Percentiles rank a stretch among this genome's conserved stretches.
Evolutionary conservation across 352 stramenopile species (phyloP).

Genomic region (Phytophthora fragariaefolia): DNA sequence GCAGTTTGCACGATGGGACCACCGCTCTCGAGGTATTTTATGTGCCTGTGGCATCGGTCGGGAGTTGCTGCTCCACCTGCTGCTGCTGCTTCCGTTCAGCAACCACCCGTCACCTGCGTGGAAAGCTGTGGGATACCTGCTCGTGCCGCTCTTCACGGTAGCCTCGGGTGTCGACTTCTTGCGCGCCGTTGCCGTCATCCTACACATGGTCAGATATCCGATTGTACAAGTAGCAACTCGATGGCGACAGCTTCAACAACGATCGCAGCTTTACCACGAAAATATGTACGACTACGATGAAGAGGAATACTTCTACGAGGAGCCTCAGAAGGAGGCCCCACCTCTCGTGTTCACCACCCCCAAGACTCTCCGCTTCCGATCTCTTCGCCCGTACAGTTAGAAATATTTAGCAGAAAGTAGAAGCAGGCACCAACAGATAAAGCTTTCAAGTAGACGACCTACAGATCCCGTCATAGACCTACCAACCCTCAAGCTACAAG

Average conservation of each 20-base stretch:
- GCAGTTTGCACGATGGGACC: conserved; percentile 61
- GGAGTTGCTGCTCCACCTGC: conserved; percentile 62
- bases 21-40: conserved; percentile 49
- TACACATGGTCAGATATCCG: conserved; percentile 60
- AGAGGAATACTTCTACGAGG: conserved; percentile 20
- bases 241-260: conserved; percentile 22
- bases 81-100: conserved; percentile 66
- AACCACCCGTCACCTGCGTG: conserved; percentile 34
- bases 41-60: conserved; percentile 62
- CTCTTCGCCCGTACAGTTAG: conserved; percentile 30
- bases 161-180: conserved; percentile 66
- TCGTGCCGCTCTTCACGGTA: conserved; percentile 68
- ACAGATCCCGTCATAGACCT: background rate
- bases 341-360: conserved; percentile 30
- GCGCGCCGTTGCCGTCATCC: conserved; percentile 54
- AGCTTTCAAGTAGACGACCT: conserved; percentile 14
- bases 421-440: conserved; percentile 2
- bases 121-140: conserved; percentile 48
- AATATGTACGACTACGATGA: conserved; percentile 20
- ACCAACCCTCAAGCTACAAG: conserved; percentile 1
- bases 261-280: conserved; percentile 4
- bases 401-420: conserved; percentile 35
- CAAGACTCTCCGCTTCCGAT: conserved; percentile 32
- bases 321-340: conserved; percentile 33
- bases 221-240: conserved; percentile 33